Evolutionary conservation across 1,284 basidiomycete species (phyloP).

Genomic region (Ustilago cynodontis): DNA sequence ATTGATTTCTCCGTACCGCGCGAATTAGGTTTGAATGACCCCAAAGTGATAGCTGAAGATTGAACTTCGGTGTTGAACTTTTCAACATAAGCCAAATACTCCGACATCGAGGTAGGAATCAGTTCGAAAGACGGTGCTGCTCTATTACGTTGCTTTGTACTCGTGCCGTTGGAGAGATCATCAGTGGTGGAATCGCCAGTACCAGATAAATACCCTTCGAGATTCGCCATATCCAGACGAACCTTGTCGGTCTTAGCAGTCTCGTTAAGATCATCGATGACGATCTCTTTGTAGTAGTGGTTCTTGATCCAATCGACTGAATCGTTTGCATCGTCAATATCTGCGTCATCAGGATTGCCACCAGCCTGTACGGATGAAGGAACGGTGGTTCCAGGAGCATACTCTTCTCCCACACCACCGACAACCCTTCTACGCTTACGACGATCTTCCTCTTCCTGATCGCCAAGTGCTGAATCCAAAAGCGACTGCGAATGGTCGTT

Average conservation of each 20-base stretch:
- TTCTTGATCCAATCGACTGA: conserved; percentile 42
- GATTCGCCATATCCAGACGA: conserved; percentile 78
- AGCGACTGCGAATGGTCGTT: conserved; percentile 95
- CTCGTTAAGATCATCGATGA: conserved; percentile 86
- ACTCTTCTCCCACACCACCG: conserved; percentile 66
- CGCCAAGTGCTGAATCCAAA: conserved; percentile 74
- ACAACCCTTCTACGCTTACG: conserved; percentile 52
- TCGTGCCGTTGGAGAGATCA: background rate
- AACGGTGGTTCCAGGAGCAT: conserved; percentile 22
- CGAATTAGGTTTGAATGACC: conserved; percentile 14
- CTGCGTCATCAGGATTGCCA: conserved; percentile 15
- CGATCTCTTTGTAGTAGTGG: conserved; percentile 78
- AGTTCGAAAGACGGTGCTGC: conserved; percentile 6
- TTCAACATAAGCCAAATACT: conserved; percentile 24
- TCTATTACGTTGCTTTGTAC: conserved; percentile 57
- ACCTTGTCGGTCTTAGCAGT: conserved; percentile 78
- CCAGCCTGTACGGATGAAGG: conserved; percentile 14
- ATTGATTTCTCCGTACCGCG: conserved; percentile 9
- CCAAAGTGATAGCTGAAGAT: conserved; percentile 1
- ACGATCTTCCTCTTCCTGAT: conserved; percentile 40
- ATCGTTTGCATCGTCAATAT: conserved; percentile 28
- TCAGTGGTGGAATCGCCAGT: background rate
- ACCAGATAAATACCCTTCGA: conserved; percentile 38
- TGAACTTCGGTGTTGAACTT: conserved; percentile 19
- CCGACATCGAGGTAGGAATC: conserved; percentile 2